A percentile compares a stretch with the other conserved stretches of the same genome.
Evolutionary conservation across 2,329 filamentous ascomycete genomes (phyloP).

Genomic region (Pseudogymnoascus sp.): DNA sequence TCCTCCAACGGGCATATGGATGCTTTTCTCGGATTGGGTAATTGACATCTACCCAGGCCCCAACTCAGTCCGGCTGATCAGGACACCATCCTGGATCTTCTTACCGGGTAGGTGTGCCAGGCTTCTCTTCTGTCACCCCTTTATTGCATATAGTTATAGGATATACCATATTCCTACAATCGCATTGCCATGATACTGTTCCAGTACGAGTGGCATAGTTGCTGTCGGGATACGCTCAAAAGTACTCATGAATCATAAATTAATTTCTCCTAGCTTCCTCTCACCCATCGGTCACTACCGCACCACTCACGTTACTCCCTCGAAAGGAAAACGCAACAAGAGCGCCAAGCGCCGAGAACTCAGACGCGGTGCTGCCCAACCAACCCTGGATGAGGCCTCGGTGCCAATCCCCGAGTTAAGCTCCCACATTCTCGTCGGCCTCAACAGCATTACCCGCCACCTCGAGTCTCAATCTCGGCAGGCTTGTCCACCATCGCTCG

Average conservation of each 20-base stretch:
- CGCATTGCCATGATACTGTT: neutral
- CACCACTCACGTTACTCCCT: slow-evolving; percentile 43
- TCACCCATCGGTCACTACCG: slow-evolving; percentile 58
- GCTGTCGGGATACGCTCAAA: neutral
- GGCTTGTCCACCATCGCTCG: slow-evolving; percentile 12
- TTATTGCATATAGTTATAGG: neutral
- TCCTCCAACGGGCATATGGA: neutral
- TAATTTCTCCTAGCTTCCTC: slow-evolving; percentile 45
- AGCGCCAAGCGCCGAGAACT: slow-evolving; percentile 42
- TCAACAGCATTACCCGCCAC: slow-evolving; percentile 54
- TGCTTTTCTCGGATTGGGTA: neutral
- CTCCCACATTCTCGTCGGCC: slow-evolving; percentile 54
- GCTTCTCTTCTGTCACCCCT: neutral
- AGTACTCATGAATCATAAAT: neutral
- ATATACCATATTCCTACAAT: neutral
- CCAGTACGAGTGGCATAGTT: neutral
- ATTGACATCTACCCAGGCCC: slow-evolving; percentile 43
- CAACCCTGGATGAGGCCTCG: slow-evolving; percentile 26
- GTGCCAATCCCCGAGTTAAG: slow-evolving; percentile 42
- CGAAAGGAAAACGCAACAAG: slow-evolving; percentile 53
- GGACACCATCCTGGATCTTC: slow-evolving; percentile 56
- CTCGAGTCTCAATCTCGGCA: slow-evolving; percentile 32
- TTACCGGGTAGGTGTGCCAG: slow-evolving; percentile 52
- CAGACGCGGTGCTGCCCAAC: slow-evolving; percentile 17
- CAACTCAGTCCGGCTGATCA: slow-evolving; percentile 50